Evolutionary conservation across 2,329 filamentous ascomycete species (phyloP).

Genomic region (Byssoonygena ceratinophila): DNA sequence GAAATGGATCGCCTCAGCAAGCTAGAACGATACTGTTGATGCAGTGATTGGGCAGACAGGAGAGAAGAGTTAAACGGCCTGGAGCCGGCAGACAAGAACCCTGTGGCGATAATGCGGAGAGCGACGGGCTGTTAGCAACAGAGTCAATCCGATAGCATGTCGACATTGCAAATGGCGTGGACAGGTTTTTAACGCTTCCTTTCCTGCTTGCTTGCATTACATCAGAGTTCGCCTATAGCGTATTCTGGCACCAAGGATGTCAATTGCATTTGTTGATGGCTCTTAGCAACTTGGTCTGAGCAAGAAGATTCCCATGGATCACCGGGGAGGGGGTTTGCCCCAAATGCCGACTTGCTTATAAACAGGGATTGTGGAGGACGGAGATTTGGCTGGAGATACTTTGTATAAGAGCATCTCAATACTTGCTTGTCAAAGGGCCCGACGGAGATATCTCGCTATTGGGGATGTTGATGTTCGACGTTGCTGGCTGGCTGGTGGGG

Average conservation of each 20-base stretch:
- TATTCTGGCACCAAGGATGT: background rate
- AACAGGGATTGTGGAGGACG: too few species aligned
- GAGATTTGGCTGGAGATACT: too few species aligned
- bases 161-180: background rate
- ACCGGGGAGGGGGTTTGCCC: background rate
- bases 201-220: background rate
- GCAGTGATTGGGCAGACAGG: too few species aligned
- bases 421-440: background rate
- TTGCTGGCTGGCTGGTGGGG: background rate
- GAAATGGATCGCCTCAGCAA: background rate
- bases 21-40: background rate
- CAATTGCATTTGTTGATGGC: background rate
- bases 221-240: background rate
- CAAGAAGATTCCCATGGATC: background rate
- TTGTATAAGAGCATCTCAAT: too few species aligned
- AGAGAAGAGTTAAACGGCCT: background rate
- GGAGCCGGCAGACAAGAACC: background rate
- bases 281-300: background rate
- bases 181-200: background rate
- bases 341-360: background rate
- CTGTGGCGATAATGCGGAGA: constrained; percentile 4
- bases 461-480: background rate
- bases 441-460: constrained; percentile 3
- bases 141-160: background rate
- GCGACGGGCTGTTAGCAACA: background rate